Conservation (phyloP, 1,139 yeast species). For the Tardiomyces digboiensis region DNA sequence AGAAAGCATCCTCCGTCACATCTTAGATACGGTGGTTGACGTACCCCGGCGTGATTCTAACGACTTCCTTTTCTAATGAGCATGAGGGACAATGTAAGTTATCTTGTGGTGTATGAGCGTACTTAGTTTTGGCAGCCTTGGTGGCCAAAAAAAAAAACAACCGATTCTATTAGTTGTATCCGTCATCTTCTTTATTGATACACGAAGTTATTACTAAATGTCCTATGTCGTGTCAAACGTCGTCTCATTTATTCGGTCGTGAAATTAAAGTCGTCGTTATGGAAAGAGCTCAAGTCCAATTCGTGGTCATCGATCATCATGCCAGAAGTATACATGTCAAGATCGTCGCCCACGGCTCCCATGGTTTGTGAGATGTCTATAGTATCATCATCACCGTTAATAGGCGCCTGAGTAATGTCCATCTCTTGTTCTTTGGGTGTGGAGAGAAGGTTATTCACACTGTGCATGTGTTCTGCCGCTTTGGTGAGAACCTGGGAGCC, state of each 20-base stretch:
- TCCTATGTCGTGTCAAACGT: neutral
- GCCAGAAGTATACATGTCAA: neutral
- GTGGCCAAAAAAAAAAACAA: too few relatives aligned
- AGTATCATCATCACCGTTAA: neutral
- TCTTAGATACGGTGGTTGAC: constrained; percentile 63
- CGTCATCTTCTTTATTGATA: too few relatives aligned
- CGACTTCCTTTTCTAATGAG: too few relatives aligned
- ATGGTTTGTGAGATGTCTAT: neutral
- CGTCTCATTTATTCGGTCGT: neutral
- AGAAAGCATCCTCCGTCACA: constrained; percentile 73
- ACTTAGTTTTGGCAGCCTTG: too few relatives aligned
- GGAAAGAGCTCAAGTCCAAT: neutral
- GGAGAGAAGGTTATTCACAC: neutral
- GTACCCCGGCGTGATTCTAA: too few relatives aligned
- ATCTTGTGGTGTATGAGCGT: too few relatives aligned
- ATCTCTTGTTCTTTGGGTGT: neutral
- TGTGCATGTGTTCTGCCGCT: neutral
- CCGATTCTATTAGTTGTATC: too few relatives aligned
- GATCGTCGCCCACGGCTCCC: neutral
- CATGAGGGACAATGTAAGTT: too few relatives aligned
- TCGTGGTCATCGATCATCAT: neutral
- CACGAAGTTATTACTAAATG: neutral
- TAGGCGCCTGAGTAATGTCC: neutral
- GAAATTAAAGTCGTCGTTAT: constrained; percentile 1
- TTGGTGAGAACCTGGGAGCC: neutral